These are phyloP conservation scores for Juglanconis oblonga DNA, from an alignment of 2,329 filamentous ascomycete genomes.

Conservation along the genomic window DNA sequence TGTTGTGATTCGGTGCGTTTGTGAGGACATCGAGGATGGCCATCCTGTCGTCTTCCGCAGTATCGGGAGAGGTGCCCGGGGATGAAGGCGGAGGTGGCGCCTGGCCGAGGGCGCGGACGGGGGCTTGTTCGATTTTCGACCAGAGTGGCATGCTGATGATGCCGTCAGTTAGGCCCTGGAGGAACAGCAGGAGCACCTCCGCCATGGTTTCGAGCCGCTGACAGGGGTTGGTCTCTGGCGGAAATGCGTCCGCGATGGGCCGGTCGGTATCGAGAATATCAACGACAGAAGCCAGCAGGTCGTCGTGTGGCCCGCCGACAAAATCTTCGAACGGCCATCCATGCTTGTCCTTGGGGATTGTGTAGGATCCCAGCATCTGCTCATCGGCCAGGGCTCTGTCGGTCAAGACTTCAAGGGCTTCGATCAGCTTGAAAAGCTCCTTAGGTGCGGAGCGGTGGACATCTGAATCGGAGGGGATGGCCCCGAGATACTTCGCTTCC, in stretches of 20 bases:
- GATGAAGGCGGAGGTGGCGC: slow-evolving; percentile 41
- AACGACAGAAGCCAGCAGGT: slow-evolving; percentile 33
- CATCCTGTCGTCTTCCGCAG: slow-evolving; percentile 43
- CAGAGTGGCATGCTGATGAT: slow-evolving; percentile 71
- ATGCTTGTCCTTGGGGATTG: slow-evolving; percentile 47
- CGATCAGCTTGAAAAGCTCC: slow-evolving; percentile 86
- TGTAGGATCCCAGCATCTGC: slow-evolving; percentile 56
- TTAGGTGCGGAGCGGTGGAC: slow-evolving; percentile 78
- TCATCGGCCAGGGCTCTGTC: slow-evolving; percentile 59
- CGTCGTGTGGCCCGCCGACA: slow-evolving; percentile 2
- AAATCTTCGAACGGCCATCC: slow-evolving; percentile 57
- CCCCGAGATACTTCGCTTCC: slow-evolving; percentile 31
- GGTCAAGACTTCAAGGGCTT: slow-evolving; percentile 62
- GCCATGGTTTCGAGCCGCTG: slow-evolving; percentile 73
- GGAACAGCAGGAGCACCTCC: slow-evolving; percentile 70
- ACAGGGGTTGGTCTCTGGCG: slow-evolving; percentile 59
- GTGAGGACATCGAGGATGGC: slow-evolving; percentile 71
- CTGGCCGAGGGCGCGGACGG: slow-evolving; percentile 23
- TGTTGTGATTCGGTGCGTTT: slow-evolving; percentile 73
- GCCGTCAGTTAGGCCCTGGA: slow-evolving; percentile 73
- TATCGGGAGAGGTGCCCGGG: slow-evolving; percentile 9
- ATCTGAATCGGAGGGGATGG: slow-evolving; percentile 54
- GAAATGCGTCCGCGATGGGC: slow-evolving; percentile 59
- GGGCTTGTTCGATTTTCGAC: slow-evolving; percentile 61
- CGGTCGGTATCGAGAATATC: slow-evolving; percentile 72